Conservation (phyloP, 2,329 filamentous ascomycete genomes). For the Lasiodiplodia theobromae region DNA sequence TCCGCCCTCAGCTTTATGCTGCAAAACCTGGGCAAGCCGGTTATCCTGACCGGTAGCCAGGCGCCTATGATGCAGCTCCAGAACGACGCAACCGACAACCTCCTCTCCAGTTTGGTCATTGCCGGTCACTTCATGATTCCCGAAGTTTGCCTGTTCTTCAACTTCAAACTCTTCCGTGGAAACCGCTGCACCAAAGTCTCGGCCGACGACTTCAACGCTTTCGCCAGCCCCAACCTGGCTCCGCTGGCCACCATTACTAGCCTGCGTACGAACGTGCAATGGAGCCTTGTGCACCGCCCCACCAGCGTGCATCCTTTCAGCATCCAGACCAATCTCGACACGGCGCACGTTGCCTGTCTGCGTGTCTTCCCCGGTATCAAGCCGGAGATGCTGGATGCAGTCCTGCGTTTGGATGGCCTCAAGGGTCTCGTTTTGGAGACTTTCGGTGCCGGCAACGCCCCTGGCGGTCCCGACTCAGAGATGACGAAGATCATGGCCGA, state of each 20-base stretch:
- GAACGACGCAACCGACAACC: constrained; percentile 89
- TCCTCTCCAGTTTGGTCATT: constrained; percentile 86
- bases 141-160: constrained; percentile 93
- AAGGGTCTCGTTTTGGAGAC: constrained; percentile 87
- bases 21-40: constrained; percentile 86
- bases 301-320: constrained; percentile 76
- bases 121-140: constrained; percentile 92
- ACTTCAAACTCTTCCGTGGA: constrained; percentile 86
- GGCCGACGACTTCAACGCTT: constrained; percentile 84
- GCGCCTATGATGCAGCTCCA: constrained; percentile 90
- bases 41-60: constrained; percentile 75
- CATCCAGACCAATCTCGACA: constrained; percentile 78
- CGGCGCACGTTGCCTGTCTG: constrained; percentile 86
- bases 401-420: constrained; percentile 77
- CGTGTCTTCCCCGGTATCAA: constrained; percentile 92
- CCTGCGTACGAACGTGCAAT: constrained; percentile 80
- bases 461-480: constrained; percentile 78
- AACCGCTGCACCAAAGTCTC: constrained; percentile 90
- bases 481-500: constrained; percentile 79
- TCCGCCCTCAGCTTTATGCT: constrained; percentile 95
- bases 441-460: constrained; percentile 91
- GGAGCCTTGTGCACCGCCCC: constrained; percentile 77
- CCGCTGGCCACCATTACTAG: constrained; percentile 84
- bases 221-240: constrained; percentile 84
- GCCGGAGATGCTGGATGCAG: constrained; percentile 89